phyloP scores from a whole-genome alignment of 2,329 filamentous ascomycete species.

The Cytospora piceae region DNA sequence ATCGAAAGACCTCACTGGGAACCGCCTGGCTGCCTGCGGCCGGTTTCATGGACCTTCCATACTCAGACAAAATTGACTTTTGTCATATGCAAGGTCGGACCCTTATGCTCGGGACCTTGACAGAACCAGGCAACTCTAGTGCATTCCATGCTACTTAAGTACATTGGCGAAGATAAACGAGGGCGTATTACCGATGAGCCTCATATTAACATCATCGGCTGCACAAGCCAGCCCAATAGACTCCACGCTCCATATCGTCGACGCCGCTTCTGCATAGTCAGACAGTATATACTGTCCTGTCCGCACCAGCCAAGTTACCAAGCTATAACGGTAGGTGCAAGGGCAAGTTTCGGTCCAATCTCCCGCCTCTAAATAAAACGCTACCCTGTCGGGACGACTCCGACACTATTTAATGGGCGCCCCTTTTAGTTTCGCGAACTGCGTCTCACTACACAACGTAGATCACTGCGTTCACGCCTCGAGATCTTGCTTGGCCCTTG shows the following conservation, averaged over 20 bases:
- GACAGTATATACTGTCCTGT: not conserved
- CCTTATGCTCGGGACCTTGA: slow-evolving; percentile 6
- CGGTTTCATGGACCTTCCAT: not conserved
- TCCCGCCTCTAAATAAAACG: slow-evolving; percentile 21
- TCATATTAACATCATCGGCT: slow-evolving; percentile 8
- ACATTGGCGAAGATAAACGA: slow-evolving; percentile 11
- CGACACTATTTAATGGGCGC: not conserved
- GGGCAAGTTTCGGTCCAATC: not conserved
- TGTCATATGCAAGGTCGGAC: slow-evolving; percentile 11
- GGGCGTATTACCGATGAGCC: slow-evolving; percentile 1
- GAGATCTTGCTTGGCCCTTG: slow-evolving; percentile 2
- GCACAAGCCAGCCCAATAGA: slow-evolving; percentile 12
- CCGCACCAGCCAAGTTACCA: not conserved
- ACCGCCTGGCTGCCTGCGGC: not conserved
- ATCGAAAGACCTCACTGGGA: not conserved
- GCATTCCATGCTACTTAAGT: slow-evolving; percentile 6
- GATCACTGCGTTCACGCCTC: not conserved
- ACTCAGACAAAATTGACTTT: slow-evolving; percentile 3
- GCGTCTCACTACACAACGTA: slow-evolving; percentile 6
- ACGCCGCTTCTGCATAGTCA: not conserved
- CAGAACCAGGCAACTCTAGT: slow-evolving; percentile 14
- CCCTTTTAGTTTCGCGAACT: not conserved
- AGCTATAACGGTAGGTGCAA: not conserved
- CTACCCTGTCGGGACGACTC: not conserved
- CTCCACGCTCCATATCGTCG: not conserved